Base-by-base conservation (phyloP, 2,329 filamentous ascomycete species). In the Fusarium sp. region DNA sequence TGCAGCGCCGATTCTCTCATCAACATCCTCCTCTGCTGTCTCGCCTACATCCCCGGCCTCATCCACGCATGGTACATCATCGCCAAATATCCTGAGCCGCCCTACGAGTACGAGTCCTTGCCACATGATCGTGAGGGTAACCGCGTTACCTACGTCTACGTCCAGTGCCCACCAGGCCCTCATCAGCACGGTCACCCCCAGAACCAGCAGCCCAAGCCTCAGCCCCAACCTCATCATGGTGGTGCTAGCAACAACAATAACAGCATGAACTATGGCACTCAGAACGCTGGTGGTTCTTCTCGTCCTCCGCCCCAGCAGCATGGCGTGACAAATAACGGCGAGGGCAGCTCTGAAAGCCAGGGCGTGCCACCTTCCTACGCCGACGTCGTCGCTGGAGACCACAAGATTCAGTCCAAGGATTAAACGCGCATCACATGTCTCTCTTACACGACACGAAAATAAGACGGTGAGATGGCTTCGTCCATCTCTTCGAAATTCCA, bases 11-110 rank as follows among this genome's bases (percentile, higher is more conserved):
- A 98, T 85, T 96, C 93, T 14, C 80, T 98, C 79, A 97, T 99
- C 87, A 99, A 99, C 86, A 92, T 98, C 82, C 92, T 95, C 52
- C 94, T 98, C 79, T 96, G 93, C 83, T 81, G 90, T 61, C 90
- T 96, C 28, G 93, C 92, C 78, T 94, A 88, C 80, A 83, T 98
- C 69, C 96, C 96, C 26, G 96, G 96, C 70, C 92, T 98, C 56
- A 86, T 99, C 6, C 96, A 99, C 85, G 90, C 95, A 72, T 98
- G 96, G 96, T 99, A 98, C 88, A 97, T 98, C 83, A 98, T 99
- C 84, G 90, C 94, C 79, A 93, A 94, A 81, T 94, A 92, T 82
- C 96, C 96, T 66, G 96, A 98, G 70, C 76, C 89, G 45, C 87
- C 91, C 66, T 89, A 89, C 82, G 90, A 92, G 72, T 95, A 96